A percentile compares a stretch with the other conserved stretches of the same genome.
phyloP scores from a whole-genome alignment of 495 filamentous ascomycete species.

The Paragyromitra xinjiangensis region DNA sequence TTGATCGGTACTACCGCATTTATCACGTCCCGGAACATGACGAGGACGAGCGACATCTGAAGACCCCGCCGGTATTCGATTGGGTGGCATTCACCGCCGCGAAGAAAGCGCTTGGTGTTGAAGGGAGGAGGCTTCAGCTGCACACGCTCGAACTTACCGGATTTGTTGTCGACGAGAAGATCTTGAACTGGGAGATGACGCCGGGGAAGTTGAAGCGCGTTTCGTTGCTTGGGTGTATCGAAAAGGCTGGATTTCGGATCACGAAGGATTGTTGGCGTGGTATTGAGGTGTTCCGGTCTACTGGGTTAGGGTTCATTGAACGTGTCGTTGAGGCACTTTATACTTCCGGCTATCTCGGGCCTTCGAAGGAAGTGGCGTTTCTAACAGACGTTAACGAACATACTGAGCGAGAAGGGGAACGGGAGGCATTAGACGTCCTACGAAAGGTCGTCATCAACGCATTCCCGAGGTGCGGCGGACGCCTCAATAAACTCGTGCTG shows the following conservation, averaged over 20 bases:
- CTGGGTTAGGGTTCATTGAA: slow-evolving; percentile 36
- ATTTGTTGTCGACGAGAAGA: slow-evolving; percentile 39
- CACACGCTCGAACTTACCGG: slow-evolving; percentile 37
- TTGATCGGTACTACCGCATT: slow-evolving; percentile 40
- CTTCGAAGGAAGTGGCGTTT: slow-evolving; percentile 19
- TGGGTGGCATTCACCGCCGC: slow-evolving; percentile 8
- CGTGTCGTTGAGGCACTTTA: slow-evolving; percentile 18
- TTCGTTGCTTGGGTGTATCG: slow-evolving; percentile 21
- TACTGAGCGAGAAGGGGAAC: not conserved
- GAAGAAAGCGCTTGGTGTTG: not conserved
- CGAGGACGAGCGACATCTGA: slow-evolving; percentile 38
- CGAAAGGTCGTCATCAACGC: slow-evolving; percentile 14
- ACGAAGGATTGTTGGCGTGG: slow-evolving; percentile 24
- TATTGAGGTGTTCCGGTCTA: slow-evolving; percentile 19
- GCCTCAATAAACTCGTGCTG: slow-evolving; percentile 17
- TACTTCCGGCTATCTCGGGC: not conserved
- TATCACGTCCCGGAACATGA: slow-evolving; percentile 25
- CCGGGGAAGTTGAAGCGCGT: slow-evolving; percentile 11
- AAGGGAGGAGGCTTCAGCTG: not conserved
- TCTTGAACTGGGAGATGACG: slow-evolving; percentile 14
- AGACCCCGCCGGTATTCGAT: slow-evolving; percentile 39
- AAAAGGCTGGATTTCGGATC: slow-evolving; percentile 25
- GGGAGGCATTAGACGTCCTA: slow-evolving; percentile 13
- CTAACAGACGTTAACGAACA: slow-evolving; percentile 8
- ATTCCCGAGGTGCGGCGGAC: not conserved